Base-by-base conservation (phyloP, 192 early-diverging fungal species). In the Dissophora globulifera region DNA sequence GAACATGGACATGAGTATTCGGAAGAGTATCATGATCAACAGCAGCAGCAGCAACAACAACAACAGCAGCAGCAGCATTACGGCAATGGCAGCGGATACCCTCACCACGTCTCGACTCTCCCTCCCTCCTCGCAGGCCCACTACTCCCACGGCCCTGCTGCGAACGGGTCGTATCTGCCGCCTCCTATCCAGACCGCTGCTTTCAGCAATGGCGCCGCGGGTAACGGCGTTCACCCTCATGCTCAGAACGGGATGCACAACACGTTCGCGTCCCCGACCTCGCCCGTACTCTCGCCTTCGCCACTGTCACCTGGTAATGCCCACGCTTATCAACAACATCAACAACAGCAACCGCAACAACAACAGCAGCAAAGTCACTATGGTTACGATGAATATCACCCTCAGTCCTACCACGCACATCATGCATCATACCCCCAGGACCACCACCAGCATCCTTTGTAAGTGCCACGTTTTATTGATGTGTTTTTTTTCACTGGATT, bases 351-450 rank as follows among this genome's bases (percentile, higher is more conserved):
- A 11, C 53, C n/a, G 19, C 65, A 57, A 27, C 48, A 46, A 20
- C 57, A 70, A 7, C 26, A 33, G 1, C 67, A 59, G 17, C 53
- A 66, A 23, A 55, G 65, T 8, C 65, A 67, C 26, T 67, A 67
- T 20, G 55, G 43, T 1, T 67, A 67, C 33, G 65, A 56, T 6
- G 49, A 70, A 12, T 50, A 69, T 5, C 67, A 69, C 12, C 16
- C 57, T 13, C 67, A 70, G 10, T 42, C 66, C 10, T 58, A 69
- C 47, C 57, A 69, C 40, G 50, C 66, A 38, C 66, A 69, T 4
- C 66, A 67, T 41, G 48, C 65, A 57, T 40, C 54, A 67, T 58
- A 67, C 65, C 65, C 65, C 3, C 55, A 57, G 48, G 65, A 67
- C 12, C 65, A 58, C 17, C 57, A 59, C 12, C 66, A 35, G 45